Conservation (phyloP, 441 rosid genomes). For the Eutrema salsugineum region DNA sequence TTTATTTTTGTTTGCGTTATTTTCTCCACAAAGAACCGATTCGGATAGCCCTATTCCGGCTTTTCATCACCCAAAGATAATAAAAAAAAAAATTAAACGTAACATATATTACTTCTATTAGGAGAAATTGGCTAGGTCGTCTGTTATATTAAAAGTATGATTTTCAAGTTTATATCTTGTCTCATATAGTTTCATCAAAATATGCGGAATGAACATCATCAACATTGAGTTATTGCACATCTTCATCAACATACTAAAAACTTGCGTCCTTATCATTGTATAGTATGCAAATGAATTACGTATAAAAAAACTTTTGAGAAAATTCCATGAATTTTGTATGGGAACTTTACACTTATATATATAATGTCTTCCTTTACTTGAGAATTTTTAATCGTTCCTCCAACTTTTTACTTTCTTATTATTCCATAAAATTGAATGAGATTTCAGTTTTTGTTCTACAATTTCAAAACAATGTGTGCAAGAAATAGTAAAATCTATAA, state of each 20-base stretch:
- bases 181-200: background rate
- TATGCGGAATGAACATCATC: background rate
- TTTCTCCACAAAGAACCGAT: constrained; percentile 1
- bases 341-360: background rate
- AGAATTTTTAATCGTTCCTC: background rate
- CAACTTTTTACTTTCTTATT: background rate
- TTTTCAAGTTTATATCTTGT: background rate
- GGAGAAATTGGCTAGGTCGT: background rate
- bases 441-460: background rate
- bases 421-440: background rate
- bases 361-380: background rate
- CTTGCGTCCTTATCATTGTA: background rate
- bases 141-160: background rate
- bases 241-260: background rate
- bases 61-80: background rate
- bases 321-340: background rate
- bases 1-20: background rate
- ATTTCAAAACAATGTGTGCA: background rate
- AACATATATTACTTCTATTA: background rate
- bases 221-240: background rate
- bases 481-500: background rate
- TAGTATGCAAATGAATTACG: background rate
- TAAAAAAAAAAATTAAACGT: background rate
- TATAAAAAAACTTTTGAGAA: constrained; percentile 2
- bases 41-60: constrained; percentile 21